Conservation (phyloP, 345 rosid species). For the Turritis glabra region DNA sequence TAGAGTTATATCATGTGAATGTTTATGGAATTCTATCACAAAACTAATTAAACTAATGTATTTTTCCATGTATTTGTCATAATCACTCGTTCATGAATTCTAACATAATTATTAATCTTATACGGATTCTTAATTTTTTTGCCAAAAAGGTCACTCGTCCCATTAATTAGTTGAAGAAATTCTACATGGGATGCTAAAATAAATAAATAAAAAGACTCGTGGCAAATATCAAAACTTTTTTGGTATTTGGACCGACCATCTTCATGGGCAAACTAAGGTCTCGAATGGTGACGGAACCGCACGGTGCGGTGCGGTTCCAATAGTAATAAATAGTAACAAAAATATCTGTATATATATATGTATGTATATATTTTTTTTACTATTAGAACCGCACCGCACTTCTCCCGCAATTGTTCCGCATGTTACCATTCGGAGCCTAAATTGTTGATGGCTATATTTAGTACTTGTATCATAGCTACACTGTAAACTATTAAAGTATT, state of each 20-base stretch:
- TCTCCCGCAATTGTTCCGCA: no score
- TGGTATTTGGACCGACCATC: conserved; percentile 12
- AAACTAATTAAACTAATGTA: background rate
- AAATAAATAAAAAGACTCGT: background rate
- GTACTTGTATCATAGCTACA: background rate
- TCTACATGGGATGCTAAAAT: background rate
- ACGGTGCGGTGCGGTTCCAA: no score
- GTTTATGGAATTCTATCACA: background rate
- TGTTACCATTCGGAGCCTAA: background rate
- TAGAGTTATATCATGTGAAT: background rate
- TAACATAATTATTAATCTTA: background rate
- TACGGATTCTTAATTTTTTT: no score
- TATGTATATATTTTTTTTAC: no score
- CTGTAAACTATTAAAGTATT: background rate
- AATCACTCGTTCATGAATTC: background rate
- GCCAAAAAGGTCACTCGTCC: background rate
- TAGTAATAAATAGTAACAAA: no score
- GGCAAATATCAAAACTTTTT: conserved; percentile 1
- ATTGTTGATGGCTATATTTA: background rate
- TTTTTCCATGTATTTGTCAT: background rate
- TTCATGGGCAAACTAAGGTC: conserved; percentile 1
- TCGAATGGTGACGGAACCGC: no score
- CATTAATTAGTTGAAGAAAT: background rate
- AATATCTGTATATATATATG: no score
- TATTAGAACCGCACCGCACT: no score